These are phyloP conservation scores for Castanopsis chinensis DNA, from an alignment of 306 rosid genomes.

Conservation along the genomic window DNA sequence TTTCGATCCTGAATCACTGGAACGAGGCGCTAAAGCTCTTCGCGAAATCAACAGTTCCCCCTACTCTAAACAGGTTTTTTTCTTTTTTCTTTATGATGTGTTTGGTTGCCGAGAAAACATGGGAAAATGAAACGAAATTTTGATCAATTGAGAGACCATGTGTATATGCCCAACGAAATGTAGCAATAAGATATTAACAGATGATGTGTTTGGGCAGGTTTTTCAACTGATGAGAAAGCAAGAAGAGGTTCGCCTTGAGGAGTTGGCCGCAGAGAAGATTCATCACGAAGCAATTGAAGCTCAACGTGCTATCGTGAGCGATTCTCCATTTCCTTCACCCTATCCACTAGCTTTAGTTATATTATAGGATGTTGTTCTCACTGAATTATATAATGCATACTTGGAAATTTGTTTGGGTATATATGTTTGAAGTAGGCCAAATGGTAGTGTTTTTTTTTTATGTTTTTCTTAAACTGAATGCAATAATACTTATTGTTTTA, in stretches of 20 bases:
- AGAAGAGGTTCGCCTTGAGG: slow-evolving; percentile 77
- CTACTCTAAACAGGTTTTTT: slow-evolving; percentile 56
- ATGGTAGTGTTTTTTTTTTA: background rate
- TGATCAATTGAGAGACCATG: background rate
- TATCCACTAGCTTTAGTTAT: background rate
- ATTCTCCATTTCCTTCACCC: background rate
- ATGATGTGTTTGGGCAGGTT: slow-evolving; percentile 68
- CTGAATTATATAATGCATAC: too few species aligned
- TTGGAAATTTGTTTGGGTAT: background rate
- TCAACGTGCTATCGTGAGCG: slow-evolving; percentile 70
- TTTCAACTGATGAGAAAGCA: slow-evolving; percentile 76
- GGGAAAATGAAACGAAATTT: background rate
- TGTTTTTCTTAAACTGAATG: background rate
- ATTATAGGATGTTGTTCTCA: background rate
- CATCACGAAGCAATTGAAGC: slow-evolving; percentile 71
- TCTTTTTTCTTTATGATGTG: background rate
- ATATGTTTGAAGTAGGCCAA: background rate
- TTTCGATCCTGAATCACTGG: slow-evolving; percentile 79
- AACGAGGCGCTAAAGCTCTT: slow-evolving; percentile 90
- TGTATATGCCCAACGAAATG: background rate
- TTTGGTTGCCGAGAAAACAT: background rate
- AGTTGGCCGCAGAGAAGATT: slow-evolving; percentile 75
- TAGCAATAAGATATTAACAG: background rate
- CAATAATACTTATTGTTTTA: background rate
- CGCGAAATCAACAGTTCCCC: slow-evolving; percentile 73